Evolutionary conservation across 345 rosid species (phyloP).

Genomic region (Lumnitzera littorea): DNA sequence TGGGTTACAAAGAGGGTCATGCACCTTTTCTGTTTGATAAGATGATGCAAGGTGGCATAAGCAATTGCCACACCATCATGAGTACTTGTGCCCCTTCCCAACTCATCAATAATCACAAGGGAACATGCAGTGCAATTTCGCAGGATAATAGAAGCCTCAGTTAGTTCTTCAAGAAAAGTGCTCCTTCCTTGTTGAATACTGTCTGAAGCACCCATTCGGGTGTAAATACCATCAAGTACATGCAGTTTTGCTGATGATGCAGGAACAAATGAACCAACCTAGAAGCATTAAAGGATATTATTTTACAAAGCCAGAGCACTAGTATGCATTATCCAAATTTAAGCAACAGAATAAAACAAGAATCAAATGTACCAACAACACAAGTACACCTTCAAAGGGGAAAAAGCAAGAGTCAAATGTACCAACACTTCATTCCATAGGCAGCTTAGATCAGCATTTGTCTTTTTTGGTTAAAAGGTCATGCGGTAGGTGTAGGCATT

Average conservation of each 20-base stretch:
- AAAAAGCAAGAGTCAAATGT: too few relatives aligned
- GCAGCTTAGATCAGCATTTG: too few relatives aligned
- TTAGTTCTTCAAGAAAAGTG: conserved; percentile 87
- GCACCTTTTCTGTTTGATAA: conserved; percentile 59
- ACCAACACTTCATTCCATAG: too few relatives aligned
- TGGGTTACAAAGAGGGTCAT: conserved; percentile 89
- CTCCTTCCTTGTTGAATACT: conserved; percentile 92
- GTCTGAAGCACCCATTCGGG: conserved; percentile 96
- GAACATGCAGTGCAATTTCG: conserved; percentile 58
- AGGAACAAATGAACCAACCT: conserved; percentile 98
- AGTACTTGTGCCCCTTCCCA: conserved; percentile 94
- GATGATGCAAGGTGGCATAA: conserved; percentile 75
- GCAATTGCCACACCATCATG: conserved; percentile 95
- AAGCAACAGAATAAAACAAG: too few relatives aligned
- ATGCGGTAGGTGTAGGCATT: too few relatives aligned
- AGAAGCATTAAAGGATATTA: conserved; percentile 22
- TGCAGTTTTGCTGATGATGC: conserved; percentile 71
- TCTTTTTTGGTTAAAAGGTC: too few relatives aligned
- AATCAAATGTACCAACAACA: too few relatives aligned
- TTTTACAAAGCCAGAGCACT: not conserved
- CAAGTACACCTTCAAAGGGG: too few relatives aligned
- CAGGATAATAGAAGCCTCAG: conserved; percentile 73
- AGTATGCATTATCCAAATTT: too few relatives aligned
- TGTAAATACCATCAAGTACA: conserved; percentile 76
- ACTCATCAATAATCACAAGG: conserved; percentile 87